These are phyloP conservation scores for Penicillium sp. DNA, from an alignment of 2,329 filamentous ascomycete species.

Conservation along the genomic window DNA sequence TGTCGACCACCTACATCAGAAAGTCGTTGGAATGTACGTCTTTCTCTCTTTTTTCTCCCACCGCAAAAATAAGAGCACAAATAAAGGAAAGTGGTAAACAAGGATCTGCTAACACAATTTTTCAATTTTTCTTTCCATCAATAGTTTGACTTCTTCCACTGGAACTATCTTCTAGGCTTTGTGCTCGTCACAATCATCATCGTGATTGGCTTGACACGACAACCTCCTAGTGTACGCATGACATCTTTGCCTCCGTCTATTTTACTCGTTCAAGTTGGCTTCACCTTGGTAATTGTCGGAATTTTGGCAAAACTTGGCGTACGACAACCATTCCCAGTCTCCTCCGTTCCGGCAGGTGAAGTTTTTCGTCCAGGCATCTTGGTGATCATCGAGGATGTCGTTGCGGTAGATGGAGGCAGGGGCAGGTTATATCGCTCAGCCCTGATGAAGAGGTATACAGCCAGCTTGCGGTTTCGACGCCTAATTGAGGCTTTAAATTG, in stretches of 20 bases:
- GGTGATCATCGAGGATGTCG: not conserved
- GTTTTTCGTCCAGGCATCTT: not conserved
- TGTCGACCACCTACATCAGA: not conserved
- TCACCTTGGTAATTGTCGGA: not conserved
- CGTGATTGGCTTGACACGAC: not conserved
- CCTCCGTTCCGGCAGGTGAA: not conserved
- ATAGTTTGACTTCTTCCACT: not conserved
- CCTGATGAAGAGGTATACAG: not conserved
- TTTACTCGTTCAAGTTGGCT: not conserved
- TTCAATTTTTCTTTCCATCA: no score
- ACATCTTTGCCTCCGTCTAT: not conserved
- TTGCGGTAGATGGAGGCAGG: not conserved
- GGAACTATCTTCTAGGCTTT: not conserved
- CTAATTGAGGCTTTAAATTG: not conserved
- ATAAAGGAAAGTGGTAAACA: not conserved
- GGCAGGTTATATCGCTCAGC: not conserved
- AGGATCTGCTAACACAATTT: not conserved
- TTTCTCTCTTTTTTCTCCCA: not conserved
- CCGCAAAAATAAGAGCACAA: not conserved
- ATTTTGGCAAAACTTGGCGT: not conserved
- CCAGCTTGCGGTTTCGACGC: not conserved
- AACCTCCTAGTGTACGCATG: not conserved
- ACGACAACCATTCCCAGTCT: not conserved
- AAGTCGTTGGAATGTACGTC: not conserved
- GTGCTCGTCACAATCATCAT: not conserved